A percentile compares a stretch with the other conserved stretches of the same genome.
These are phyloP conservation scores for Isatis tinctoria DNA, from an alignment of 345 rosid genomes.

Conservation along the genomic window DNA sequence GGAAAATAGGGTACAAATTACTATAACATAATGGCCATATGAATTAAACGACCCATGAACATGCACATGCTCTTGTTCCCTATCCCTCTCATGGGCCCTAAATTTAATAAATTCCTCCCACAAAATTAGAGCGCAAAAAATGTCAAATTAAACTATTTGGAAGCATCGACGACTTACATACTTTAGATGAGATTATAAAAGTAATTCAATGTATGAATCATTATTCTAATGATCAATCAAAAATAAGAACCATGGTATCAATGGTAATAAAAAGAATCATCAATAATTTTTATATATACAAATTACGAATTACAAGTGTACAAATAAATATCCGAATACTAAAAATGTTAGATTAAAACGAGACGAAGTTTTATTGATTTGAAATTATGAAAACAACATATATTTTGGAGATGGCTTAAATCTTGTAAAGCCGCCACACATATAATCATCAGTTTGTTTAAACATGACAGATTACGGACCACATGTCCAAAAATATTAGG, in stretches of 20 bases:
- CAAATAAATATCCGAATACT: background rate
- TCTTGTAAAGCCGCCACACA: background rate
- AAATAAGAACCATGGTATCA: background rate
- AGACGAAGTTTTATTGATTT: background rate
- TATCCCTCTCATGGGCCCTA: conserved; percentile 21
- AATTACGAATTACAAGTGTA: background rate
- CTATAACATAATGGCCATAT: conserved; percentile 25
- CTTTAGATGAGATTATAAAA: background rate
- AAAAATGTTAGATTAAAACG: background rate
- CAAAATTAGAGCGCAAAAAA: conserved; percentile 23
- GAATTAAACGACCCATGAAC: conserved; percentile 28
- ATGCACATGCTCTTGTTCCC: conserved; percentile 38
- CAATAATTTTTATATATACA: background rate
- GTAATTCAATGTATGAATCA: background rate
- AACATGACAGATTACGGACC: conserved; percentile 24
- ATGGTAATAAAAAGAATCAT: background rate
- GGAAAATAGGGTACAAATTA: conserved; percentile 23
- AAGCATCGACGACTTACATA: conserved; percentile 7
- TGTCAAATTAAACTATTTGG: conserved; percentile 17
- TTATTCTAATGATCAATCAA: background rate
- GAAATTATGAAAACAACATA: conserved; percentile 3
- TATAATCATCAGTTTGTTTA: conserved; percentile 12
- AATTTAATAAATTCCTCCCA: conserved; percentile 30
- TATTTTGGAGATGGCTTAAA: background rate
- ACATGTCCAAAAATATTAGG: conserved; percentile 3